phyloP scores from a whole-genome alignment of 1,139 yeast genomes.

The Geotrichum histeridarum region DNA sequence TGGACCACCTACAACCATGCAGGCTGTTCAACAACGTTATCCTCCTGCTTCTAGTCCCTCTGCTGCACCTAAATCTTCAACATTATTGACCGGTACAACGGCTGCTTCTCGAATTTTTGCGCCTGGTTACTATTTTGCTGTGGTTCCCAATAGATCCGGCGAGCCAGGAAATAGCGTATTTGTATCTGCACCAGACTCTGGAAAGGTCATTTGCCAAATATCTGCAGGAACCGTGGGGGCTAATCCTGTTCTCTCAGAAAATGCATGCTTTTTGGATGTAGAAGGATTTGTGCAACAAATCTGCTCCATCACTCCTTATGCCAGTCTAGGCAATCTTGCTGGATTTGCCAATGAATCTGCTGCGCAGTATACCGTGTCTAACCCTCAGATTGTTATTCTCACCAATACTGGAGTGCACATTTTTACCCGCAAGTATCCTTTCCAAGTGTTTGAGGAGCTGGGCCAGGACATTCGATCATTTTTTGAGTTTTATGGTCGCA shows the following conservation, averaged over 20 bases:
- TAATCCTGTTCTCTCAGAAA: slow-evolving; percentile 59
- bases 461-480: slow-evolving; percentile 56
- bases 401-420: slow-evolving; percentile 75
- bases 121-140: slow-evolving; percentile 74
- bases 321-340: slow-evolving; percentile 61
- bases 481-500: slow-evolving; percentile 52
- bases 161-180: slow-evolving; percentile 48
- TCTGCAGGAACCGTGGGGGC: slow-evolving; percentile 36
- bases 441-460: slow-evolving; percentile 63
- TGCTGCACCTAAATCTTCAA: slow-evolving; percentile 29
- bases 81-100: slow-evolving; percentile 40
- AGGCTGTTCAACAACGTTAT: slow-evolving; percentile 36
- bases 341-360: slow-evolving; percentile 84
- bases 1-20: slow-evolving; percentile 35
- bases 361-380: slow-evolving; percentile 62
- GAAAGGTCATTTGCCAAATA: slow-evolving; percentile 56
- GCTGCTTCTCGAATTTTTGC: slow-evolving; percentile 53
- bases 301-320: slow-evolving; percentile 61
- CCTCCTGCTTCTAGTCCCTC: slow-evolving; percentile 32
- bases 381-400: slow-evolving; percentile 64
- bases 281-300: slow-evolving; percentile 69
- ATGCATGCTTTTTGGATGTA: slow-evolving; percentile 67
- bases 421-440: slow-evolving; percentile 74
- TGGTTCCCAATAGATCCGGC: slow-evolving; percentile 33
- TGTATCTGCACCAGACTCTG: slow-evolving; percentile 78